These are phyloP conservation scores for Gnetum montanum DNA, from an alignment of 75 land plant species.

Conservation along the genomic window DNA sequence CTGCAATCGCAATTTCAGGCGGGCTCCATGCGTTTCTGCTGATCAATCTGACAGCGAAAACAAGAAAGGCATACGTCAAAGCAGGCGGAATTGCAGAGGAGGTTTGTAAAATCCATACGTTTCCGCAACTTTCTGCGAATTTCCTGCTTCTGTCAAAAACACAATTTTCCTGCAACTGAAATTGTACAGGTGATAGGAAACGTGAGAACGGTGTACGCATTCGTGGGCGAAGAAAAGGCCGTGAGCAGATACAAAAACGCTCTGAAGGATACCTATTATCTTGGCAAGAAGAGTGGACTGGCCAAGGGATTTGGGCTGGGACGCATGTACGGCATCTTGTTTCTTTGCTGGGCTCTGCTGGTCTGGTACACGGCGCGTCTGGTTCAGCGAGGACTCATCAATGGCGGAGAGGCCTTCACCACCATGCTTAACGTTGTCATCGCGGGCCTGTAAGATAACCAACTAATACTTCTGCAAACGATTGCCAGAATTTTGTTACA, in stretches of 20 bases:
- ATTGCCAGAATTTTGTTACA: no score
- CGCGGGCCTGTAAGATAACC: conserved; percentile 94
- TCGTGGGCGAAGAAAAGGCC: conserved; percentile 85
- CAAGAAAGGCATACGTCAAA: conserved; percentile 69
- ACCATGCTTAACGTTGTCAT: conserved; percentile 98
- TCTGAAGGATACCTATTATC: conserved; percentile 46
- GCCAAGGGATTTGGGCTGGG: conserved; percentile 96
- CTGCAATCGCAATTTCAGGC: conserved; percentile 79
- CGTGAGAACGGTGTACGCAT: conserved; percentile 82
- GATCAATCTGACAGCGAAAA: conserved; percentile 57
- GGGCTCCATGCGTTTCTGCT: conserved; percentile 68
- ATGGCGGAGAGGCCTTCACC: conserved; percentile 98
- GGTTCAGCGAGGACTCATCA: conserved; percentile 56
- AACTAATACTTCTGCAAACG: no score
- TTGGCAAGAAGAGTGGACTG: conserved; percentile 75
- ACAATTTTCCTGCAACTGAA: no score
- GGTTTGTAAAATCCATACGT: no score
- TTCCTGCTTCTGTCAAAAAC: no score
- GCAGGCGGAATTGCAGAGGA: conserved; percentile 95
- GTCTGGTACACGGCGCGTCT: conserved; percentile 86
- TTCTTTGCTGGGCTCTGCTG: conserved; percentile 89
- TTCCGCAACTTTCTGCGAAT: no score
- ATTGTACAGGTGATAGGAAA: conserved; percentile 83
- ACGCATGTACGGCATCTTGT: conserved; percentile 57
- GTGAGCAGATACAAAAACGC: conserved; percentile 54